Percentiles rank a stretch among this genome's conserved stretches.
phyloP scores from a whole-genome alignment of 192 early-diverging fungal species.

The Linnemannia elongata region DNA sequence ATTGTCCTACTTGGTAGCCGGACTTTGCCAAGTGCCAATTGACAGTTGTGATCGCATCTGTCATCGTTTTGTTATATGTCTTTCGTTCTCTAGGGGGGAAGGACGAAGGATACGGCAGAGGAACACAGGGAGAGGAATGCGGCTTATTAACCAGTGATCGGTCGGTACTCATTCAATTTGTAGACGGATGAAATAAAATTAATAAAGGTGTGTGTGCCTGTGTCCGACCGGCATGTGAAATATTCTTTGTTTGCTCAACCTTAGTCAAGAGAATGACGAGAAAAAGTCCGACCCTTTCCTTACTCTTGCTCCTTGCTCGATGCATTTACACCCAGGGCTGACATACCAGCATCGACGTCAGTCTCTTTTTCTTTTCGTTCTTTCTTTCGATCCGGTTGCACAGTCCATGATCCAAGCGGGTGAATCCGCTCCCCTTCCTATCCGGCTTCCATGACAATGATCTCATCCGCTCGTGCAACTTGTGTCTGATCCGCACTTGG shows the following conservation, averaged over 20 bases:
- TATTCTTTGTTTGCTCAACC: background rate
- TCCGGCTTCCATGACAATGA: background rate
- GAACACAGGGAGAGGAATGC: background rate
- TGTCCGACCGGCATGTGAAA: slow-evolving; percentile 5
- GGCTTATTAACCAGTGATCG: background rate
- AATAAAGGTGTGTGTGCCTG: background rate
- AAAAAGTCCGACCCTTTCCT: background rate
- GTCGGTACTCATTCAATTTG: background rate
- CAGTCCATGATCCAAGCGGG: slow-evolving; percentile 1
- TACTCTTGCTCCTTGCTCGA: background rate
- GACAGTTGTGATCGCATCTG: background rate
- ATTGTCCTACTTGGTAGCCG: background rate
- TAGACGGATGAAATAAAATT: background rate
- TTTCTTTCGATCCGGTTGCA: background rate
- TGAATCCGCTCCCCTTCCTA: background rate
- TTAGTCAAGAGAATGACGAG: background rate
- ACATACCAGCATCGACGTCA: background rate
- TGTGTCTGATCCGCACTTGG: too few species aligned
- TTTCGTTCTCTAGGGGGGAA: too few species aligned
- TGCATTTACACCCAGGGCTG: background rate
- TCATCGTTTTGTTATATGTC: background rate
- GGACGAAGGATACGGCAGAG: too few species aligned
- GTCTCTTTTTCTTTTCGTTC: background rate
- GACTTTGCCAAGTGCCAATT: background rate
- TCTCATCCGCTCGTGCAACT: too few species aligned